A percentile compares a stretch with the other conserved stretches of the same genome.
phyloP scores from a whole-genome alignment of 768 basidiomycete species.

The Pisolithus albus region DNA sequence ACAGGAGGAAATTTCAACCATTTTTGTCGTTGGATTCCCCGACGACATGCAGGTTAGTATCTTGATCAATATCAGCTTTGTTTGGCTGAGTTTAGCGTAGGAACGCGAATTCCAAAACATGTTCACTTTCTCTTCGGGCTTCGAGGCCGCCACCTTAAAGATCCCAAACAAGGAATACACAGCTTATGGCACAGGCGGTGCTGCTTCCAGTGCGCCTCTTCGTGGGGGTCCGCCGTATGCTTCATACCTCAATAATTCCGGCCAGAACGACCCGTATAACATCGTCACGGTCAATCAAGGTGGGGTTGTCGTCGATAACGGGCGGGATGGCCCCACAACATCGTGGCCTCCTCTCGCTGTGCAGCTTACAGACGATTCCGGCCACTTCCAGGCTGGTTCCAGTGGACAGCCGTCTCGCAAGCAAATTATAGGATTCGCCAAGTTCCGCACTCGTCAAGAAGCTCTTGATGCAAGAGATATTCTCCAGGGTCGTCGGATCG shows the following conservation, averaged over 20 bases:
- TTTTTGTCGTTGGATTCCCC: constrained; percentile 98
- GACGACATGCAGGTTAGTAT: constrained; percentile 92
- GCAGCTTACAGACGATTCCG: constrained; percentile 27
- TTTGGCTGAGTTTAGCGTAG: constrained; percentile 35
- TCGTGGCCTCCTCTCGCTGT: constrained; percentile 51
- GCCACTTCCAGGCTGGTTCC: constrained; percentile 23
- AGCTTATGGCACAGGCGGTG: constrained; percentile 50
- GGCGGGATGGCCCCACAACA: constrained; percentile 62
- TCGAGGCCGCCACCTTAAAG: constrained; percentile 97
- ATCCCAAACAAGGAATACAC: constrained; percentile 90
- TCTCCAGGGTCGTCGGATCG: constrained; percentile 84
- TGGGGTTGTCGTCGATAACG: constrained; percentile 73
- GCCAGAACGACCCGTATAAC: constrained; percentile 77
- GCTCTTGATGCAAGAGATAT: constrained; percentile 83
- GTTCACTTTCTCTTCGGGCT: constrained; percentile 94
- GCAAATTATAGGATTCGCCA: constrained; percentile 98
- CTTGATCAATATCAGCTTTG: constrained; percentile 6
- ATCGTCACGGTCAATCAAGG: constrained; percentile 79
- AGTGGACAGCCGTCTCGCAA: constrained; percentile 58
- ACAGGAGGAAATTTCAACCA: constrained; percentile 90
- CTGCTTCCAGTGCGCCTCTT: constrained; percentile 22
- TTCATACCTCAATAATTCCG: constrained; percentile 33
- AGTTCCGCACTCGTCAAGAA: constrained; percentile 83
- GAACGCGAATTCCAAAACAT: constrained; percentile 99
- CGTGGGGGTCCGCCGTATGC: constrained; percentile 30